Evolutionary conservation across 495 filamentous ascomycete species (phyloP), one percentile per base, ranked within the genome.

Genomic region (Penicillium arizonense): DNA sequence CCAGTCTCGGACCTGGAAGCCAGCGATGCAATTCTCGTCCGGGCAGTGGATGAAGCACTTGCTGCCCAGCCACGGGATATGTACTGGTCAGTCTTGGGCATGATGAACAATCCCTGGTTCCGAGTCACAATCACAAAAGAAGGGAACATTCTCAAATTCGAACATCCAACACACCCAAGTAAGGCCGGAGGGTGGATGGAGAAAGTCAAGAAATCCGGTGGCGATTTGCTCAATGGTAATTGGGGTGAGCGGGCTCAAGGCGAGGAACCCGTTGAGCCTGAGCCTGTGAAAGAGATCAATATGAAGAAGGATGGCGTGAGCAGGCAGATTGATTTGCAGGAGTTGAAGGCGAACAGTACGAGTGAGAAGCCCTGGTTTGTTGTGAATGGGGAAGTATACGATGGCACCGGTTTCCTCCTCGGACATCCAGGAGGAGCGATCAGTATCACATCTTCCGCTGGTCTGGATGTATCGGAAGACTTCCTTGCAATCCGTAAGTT

Each of bases 81-180:
- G 88, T 97, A 97, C 70, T 97, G 93, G 93, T 89, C 82, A 50
- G 92, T 96, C 14, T 72, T 97, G 37, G 93, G 93, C 0, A 97
- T 97, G 93, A 97, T 97, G 93, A 96, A 97, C 65, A 97, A 96
- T 62, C 87, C 91, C 6, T 97, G 93, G 93, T 97, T 86, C 67
- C 78, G 93, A 13, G 78, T 97, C 5, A 80, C 84, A 5, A 89
- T 97, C 51, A 83, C 80, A 37, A 85, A 86, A 51, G 88, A 96
- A 55, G 79, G 74, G 0, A 76, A 83, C 32, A 64, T 56, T 20
- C 67, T 97, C 38, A 79, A 82, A 7, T 97, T 97, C 52, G 92
- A 97, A 56, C 93, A 97, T 59, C 93, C 93, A 1, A 96, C 89
- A 1, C 87, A 91, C 58, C 91, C 93, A 11, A 86, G 85, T 0